A percentile compares a stretch with the other conserved stretches of the same genome.
Evolutionary conservation across 495 filamentous ascomycete species (phyloP).

Genomic region (Daldinia decipiens): DNA sequence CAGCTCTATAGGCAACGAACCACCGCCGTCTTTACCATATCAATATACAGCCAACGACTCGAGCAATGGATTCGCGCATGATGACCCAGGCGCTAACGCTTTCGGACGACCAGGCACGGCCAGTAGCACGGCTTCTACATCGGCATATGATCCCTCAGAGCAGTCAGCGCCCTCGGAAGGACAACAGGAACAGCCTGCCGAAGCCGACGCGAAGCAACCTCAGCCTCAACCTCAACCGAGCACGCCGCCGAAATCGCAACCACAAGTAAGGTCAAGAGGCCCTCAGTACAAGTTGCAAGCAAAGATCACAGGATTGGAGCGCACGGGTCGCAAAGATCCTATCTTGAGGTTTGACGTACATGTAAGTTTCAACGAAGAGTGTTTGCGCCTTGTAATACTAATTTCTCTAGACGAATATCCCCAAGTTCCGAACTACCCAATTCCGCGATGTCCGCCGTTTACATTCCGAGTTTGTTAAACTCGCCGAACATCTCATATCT

Average conservation of each 20-base stretch:
- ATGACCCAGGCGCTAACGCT: slow-evolving; percentile 54
- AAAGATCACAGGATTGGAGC: slow-evolving; percentile 91
- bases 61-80: slow-evolving; percentile 52
- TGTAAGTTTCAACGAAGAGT: slow-evolving; percentile 63
- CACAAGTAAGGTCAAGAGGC: slow-evolving; percentile 51
- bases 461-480: slow-evolving; percentile 94
- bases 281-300: slow-evolving; percentile 88
- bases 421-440: slow-evolving; percentile 95
- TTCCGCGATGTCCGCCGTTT: slow-evolving; percentile 96
- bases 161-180: slow-evolving; percentile 45
- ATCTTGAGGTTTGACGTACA: slow-evolving; percentile 97
- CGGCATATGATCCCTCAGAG: slow-evolving; percentile 43
- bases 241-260: slow-evolving; percentile 58
- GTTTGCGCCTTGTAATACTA: slow-evolving; percentile 21
- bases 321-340: slow-evolving; percentile 93
- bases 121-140: slow-evolving; percentile 50
- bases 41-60: slow-evolving; percentile 48
- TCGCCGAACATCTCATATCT: slow-evolving; percentile 92
- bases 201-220: slow-evolving; percentile 54
- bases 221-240: slow-evolving; percentile 58
- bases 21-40: slow-evolving; percentile 49
- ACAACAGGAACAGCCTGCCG: slow-evolving; percentile 42
- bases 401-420: slow-evolving; percentile 84
- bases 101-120: slow-evolving; percentile 54
- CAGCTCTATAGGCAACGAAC: slow-evolving; percentile 51